phyloP scores from a whole-genome alignment of 1,284 basidiomycete genomes.

The Sporisorium iseilematis-ciliati region DNA sequence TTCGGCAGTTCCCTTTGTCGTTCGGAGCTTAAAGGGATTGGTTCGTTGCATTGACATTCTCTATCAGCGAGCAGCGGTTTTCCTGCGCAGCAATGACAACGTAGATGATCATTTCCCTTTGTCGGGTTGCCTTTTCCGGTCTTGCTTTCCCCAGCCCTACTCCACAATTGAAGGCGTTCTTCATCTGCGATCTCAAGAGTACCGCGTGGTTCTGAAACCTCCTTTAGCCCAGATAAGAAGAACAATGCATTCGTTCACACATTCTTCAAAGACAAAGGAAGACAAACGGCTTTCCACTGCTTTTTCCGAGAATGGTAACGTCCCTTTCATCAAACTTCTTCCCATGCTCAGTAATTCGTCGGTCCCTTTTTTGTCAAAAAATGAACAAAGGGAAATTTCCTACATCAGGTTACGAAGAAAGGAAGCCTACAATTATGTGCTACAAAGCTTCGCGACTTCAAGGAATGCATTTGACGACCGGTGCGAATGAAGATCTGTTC shows the following conservation, averaged over 20 bases:
- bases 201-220: neutral
- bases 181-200: neutral
- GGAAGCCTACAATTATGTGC: too few relatives aligned
- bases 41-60: neutral
- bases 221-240: too few relatives aligned
- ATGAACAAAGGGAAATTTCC: too few relatives aligned
- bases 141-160: too few relatives aligned
- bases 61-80: neutral
- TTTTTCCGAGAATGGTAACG: neutral
- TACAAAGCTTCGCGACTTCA: too few relatives aligned
- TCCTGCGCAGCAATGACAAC: neutral
- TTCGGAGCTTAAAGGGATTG: neutral
- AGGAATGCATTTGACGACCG: too few relatives aligned
- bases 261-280: too few relatives aligned
- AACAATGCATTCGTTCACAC: too few relatives aligned
- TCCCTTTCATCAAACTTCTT: conserved; percentile 3
- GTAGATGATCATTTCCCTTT: neutral
- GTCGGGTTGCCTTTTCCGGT: neutral
- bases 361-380: too few relatives aligned
- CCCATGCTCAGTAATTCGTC: neutral
- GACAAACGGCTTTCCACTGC: too few relatives aligned
- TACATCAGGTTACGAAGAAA: too few relatives aligned
- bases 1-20: neutral
- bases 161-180: neutral
- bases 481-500: too few relatives aligned